Conservation (phyloP, 108 stramenopile genomes). For the Skeletonema potamos region DNA sequence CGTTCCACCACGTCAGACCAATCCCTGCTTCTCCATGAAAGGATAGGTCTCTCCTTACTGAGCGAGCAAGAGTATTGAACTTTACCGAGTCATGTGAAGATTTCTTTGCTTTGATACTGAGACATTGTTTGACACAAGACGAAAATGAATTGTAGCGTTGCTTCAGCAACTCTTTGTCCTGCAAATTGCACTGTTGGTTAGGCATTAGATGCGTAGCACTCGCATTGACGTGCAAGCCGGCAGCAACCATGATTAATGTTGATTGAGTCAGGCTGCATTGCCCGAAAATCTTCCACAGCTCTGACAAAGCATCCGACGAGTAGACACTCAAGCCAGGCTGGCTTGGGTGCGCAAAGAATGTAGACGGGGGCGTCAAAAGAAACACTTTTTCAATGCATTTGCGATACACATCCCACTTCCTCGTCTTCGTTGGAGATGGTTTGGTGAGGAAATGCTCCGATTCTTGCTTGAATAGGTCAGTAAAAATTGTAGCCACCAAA, state of each 20-base stretch:
- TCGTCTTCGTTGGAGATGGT: slow-evolving; percentile 26
- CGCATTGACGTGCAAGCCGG: slow-evolving; percentile 34
- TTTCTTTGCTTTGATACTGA: neutral
- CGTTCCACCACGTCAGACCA: slow-evolving; percentile 41
- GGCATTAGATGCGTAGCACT: slow-evolving; percentile 6
- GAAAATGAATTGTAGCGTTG: slow-evolving; percentile 26
- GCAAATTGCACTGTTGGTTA: neutral
- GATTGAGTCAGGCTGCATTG: slow-evolving; percentile 20
- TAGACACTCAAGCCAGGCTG: slow-evolving; percentile 11
- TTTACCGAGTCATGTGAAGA: neutral
- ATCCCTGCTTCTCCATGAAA: slow-evolving; percentile 6
- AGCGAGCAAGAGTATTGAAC: slow-evolving; percentile 17
- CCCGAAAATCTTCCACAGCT: slow-evolving; percentile 32
- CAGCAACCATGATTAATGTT: slow-evolving; percentile 40
- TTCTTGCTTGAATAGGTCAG: slow-evolving; percentile 36
- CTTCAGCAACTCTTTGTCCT: slow-evolving; percentile 5
- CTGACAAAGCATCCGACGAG: slow-evolving; percentile 22
- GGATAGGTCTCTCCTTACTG: slow-evolving; percentile 25
- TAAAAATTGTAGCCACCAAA: slow-evolving; percentile 26
- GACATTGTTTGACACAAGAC: slow-evolving; percentile 22
- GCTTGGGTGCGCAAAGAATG: slow-evolving; percentile 18
- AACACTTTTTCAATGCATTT: slow-evolving; percentile 33
- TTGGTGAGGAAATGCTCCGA: slow-evolving; percentile 21
- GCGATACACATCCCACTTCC: slow-evolving; percentile 39
- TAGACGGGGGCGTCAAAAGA: slow-evolving; percentile 24